These are phyloP conservation scores for Tubosaeta brunneosetosa DNA, from an alignment of 768 basidiomycete species.

Conservation along the genomic window DNA sequence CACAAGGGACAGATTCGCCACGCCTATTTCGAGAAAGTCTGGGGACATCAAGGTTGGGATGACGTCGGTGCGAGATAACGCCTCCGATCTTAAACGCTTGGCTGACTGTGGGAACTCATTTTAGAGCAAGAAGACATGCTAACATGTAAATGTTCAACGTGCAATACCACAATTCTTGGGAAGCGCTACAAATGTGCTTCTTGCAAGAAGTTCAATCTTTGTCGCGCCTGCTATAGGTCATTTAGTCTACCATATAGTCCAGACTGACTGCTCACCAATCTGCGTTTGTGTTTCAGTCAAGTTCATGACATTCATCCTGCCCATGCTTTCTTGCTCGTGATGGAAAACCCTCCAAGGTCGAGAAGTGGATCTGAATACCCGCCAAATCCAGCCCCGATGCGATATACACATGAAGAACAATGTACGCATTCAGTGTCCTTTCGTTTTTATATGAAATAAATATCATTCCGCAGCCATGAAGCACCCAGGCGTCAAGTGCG, in stretches of 20 bases:
- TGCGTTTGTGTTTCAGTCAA: constrained; percentile 44
- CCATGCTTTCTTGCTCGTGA: constrained; percentile 79
- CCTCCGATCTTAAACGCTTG: not conserved
- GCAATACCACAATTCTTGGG: constrained; percentile 52
- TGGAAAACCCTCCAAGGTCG: constrained; percentile 50
- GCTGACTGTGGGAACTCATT: constrained; percentile 13
- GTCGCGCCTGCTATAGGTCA: constrained; percentile 79
- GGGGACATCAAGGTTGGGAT: constrained; percentile 81
- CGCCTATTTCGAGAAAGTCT: constrained; percentile 81
- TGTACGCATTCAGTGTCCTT: constrained; percentile 40
- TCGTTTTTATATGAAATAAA: not conserved
- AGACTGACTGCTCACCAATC: not conserved
- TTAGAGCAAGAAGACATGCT: constrained; percentile 69
- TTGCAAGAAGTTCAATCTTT: constrained; percentile 76
- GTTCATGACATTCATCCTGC: constrained; percentile 90
- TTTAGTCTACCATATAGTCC: constrained; percentile 8
- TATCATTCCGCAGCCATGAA: constrained; percentile 48
- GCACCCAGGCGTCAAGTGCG: constrained; percentile 80
- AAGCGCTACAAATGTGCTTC: constrained; percentile 83
- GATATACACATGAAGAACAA: constrained; percentile 51
- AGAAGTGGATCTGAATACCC: constrained; percentile 38
- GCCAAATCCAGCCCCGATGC: constrained; percentile 19
- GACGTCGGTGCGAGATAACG: constrained; percentile 66
- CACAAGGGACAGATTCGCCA: constrained; percentile 76
- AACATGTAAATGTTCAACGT: constrained; percentile 76